Evolutionary conservation across 208 protist species (phyloP), one percentile per base, ranked within the genome.

Genomic region (Crithidia fasciculata): DNA sequence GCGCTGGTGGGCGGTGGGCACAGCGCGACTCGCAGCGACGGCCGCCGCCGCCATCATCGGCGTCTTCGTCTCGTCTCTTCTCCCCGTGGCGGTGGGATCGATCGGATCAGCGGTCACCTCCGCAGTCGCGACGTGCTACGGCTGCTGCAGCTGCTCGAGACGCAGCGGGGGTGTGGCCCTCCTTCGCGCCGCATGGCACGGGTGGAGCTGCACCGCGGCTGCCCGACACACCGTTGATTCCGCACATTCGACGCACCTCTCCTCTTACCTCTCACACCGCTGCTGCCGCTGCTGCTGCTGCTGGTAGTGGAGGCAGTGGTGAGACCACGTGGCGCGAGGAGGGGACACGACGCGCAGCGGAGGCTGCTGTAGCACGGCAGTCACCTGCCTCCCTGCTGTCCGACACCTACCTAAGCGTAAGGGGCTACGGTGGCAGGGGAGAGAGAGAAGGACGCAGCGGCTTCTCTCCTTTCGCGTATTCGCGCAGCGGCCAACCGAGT

Each of bases 81-180:
- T 70, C 65, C 43, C 65, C 65, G 16, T 70, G 68, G 68, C 68
- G 68, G 8, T 12, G 18, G 5, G 68, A 57, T 18, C 41, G 37
- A 5, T 40, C 53, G 8, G 44, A 13, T n/a, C 5, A 7, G 40
- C 39, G 63, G 8, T 8, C 7, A 0, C 43, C 63, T 39, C 52
- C 63, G 5, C 43, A 18, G 18, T 49, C 45, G 12, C 45, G 45
- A 49, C 7, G 45, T 49, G 28, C 12, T 18, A 3, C 16, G 50
- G 8, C 8, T 8, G 50, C 50, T 15, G 50, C 16, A 18, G 6
- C 8, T 18, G 50, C 16, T 15, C 12, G 6, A 4, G 44, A 45
- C 36, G 47, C 6, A 6, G 59, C 2, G 28, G 47, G 19, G 47
- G 43, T 8, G 36, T 18, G 8, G 50, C 15, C 8, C 50, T 19